These are phyloP conservation scores for Cyclospora cayetanensis DNA, from an alignment of 169 alveolate genomes.

Conservation along the genomic window DNA sequence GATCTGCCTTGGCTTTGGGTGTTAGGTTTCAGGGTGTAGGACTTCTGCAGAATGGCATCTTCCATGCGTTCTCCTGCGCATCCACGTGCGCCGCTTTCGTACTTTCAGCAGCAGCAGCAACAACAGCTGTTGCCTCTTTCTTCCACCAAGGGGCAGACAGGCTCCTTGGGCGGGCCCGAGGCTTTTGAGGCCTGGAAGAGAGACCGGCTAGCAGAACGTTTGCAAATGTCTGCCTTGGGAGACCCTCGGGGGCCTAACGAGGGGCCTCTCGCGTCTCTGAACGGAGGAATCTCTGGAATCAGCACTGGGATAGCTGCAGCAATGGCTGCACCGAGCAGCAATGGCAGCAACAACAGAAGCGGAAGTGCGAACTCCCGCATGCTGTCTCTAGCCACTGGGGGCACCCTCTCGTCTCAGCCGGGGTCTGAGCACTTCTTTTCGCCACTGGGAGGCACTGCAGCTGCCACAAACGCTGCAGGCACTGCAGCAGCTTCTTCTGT, in stretches of 20 bases:
- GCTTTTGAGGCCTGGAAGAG: no score
- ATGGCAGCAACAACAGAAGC: neutral
- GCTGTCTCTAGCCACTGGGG: no score
- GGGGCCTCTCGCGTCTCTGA: neutral
- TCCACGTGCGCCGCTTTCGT: neutral
- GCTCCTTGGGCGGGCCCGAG: neutral
- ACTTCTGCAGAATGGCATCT: neutral
- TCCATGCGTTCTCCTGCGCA: constrained; percentile 14
- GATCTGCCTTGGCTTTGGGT: neutral
- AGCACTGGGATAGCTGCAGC: neutral
- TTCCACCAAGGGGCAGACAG: neutral
- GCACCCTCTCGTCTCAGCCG: neutral
- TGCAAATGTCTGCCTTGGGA: neutral
- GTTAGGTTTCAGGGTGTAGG: constrained; percentile 34
- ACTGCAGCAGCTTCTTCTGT: neutral
- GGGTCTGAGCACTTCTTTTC: neutral
- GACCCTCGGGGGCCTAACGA: neutral
- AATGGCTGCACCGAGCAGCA: neutral
- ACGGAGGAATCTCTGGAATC: neutral
- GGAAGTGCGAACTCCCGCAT: neutral
- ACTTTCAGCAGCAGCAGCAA: neutral
- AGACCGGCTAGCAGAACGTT: neutral
- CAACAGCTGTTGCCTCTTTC: neutral
- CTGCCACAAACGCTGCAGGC: neutral
- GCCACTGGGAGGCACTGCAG: neutral